Conservation (phyloP, 352 stramenopile species). For the Phytopythium mirpurense region DNA sequence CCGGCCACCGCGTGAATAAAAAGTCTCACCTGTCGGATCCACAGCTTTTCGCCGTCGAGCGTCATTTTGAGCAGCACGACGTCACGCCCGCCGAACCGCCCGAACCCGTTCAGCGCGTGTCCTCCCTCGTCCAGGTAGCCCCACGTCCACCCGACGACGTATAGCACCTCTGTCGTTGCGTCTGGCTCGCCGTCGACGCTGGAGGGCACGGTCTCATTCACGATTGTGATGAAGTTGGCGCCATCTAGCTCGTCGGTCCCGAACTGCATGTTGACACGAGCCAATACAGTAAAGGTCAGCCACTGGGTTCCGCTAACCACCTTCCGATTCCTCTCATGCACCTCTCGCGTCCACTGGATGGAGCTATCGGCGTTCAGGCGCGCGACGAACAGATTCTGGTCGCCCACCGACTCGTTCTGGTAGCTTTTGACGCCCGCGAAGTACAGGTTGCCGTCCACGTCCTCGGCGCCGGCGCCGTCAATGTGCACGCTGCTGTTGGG, state of each 20-base stretch:
- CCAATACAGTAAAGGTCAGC: constrained; percentile 2
- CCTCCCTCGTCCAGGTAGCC: constrained; percentile 62
- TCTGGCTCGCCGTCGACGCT: constrained; percentile 5
- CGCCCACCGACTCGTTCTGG: constrained; percentile 12
- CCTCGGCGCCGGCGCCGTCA: constrained; percentile 25
- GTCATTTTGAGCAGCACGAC: constrained; percentile 60
- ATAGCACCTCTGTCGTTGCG: constrained; percentile 27
- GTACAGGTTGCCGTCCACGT: constrained; percentile 45
- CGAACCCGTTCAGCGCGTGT: constrained; percentile 68
- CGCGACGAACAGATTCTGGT: constrained; percentile 54
- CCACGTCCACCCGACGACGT: constrained; percentile 64
- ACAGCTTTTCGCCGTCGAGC: constrained; percentile 46
- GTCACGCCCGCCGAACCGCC: constrained; percentile 60
- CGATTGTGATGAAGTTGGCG: constrained; percentile 41
- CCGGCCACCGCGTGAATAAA: no score
- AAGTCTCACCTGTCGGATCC: constrained; percentile 61
- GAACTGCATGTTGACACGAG: constrained; percentile 22
- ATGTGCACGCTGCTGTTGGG: constrained; percentile 29
- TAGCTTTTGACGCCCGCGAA: constrained; percentile 51
- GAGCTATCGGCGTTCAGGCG: constrained; percentile 35
- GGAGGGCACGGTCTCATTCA: constrained; percentile 33
- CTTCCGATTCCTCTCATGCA: constrained; percentile 6
- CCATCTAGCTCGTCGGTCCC: constrained; percentile 46
- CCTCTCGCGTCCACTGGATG: constrained; percentile 49
- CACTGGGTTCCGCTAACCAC: neutral